Evolutionary conservation across 2,329 filamentous ascomycete species (phyloP).

Genomic region (Pestalotiopsis sp.): DNA sequence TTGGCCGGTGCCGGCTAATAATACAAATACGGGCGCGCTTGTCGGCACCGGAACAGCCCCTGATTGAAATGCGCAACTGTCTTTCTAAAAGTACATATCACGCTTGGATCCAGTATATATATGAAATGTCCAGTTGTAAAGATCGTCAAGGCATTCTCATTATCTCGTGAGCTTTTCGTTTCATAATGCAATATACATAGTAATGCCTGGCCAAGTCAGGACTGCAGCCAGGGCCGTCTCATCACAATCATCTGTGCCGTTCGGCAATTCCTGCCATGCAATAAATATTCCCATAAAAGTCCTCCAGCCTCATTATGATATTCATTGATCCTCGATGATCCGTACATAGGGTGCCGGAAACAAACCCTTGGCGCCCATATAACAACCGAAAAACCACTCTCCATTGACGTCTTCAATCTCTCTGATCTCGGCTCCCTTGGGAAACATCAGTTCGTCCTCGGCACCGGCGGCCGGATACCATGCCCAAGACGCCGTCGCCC

Average conservation of each 20-base stretch:
- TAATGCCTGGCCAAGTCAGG: not conserved
- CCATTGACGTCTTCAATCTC: conserved; percentile 87
- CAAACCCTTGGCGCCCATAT: conserved; percentile 76
- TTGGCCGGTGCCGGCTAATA: conserved; percentile 5
- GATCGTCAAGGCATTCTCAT: not conserved
- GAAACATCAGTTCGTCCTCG: conserved; percentile 80
- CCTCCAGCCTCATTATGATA: no score
- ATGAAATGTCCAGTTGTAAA: not conserved
- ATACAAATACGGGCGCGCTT: not conserved
- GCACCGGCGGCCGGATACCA: conserved; percentile 70
- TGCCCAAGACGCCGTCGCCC: conserved; percentile 68
- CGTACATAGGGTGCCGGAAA: conserved; percentile 79
- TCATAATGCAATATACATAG: not conserved
- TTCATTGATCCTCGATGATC: conserved; percentile 32
- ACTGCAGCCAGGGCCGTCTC: not conserved
- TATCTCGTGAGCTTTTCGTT: not conserved
- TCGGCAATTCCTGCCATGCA: not conserved
- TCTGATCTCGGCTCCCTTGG: conserved; percentile 75
- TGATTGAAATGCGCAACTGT: not conserved
- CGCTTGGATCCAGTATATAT: not conserved
- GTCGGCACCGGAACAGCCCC: not conserved
- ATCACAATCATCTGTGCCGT: not conserved
- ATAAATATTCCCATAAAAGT: not conserved
- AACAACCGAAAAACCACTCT: conserved; percentile 87
- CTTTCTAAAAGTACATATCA: not conserved